phyloP scores from a whole-genome alignment of 1,284 basidiomycete genomes.

The Trametes polyzona region DNA sequence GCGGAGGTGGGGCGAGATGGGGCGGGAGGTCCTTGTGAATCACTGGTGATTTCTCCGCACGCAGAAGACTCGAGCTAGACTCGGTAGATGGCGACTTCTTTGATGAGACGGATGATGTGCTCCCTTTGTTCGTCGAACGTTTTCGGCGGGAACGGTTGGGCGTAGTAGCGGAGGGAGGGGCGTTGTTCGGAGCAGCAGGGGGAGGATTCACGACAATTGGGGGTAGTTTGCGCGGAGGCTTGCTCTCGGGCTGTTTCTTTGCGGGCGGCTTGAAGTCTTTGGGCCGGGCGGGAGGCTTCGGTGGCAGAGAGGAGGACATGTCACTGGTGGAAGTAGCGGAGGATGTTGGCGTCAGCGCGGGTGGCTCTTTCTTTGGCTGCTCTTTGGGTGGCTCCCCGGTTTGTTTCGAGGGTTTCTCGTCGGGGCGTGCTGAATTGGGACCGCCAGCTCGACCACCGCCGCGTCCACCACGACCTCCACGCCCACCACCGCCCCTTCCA shows the following conservation, averaged over 20 bases:
- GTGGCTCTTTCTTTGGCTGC: slow-evolving; percentile 11
- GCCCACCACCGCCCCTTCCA: slow-evolving; percentile 41
- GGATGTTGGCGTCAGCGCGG: slow-evolving; percentile 21
- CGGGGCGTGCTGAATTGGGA: slow-evolving; percentile 20
- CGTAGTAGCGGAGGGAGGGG: slow-evolving; percentile 26
- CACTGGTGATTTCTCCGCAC: slow-evolving; percentile 25
- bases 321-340: slow-evolving; percentile 12
- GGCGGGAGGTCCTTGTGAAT: slow-evolving; percentile 61
- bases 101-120: slow-evolving; percentile 24
- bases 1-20: slow-evolving; percentile 46
- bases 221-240: slow-evolving; percentile 28
- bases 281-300: slow-evolving; percentile 18
- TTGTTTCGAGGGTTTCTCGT: slow-evolving; percentile 20
- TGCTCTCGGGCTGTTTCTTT: slow-evolving; percentile 32
- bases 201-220: slow-evolving; percentile 26
- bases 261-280: slow-evolving; percentile 26
- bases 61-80: slow-evolving; percentile 23
- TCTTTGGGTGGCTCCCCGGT: slow-evolving; percentile 22
- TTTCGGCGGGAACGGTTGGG: slow-evolving; percentile 33
- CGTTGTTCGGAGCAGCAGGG: slow-evolving; percentile 16
- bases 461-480: slow-evolving; percentile 43
- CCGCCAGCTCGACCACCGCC: slow-evolving; percentile 34
- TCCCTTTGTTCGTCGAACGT: slow-evolving; percentile 31
- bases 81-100: slow-evolving; percentile 33
- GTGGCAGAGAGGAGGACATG: slow-evolving; percentile 1